Conservation (phyloP, 2,329 filamentous ascomycete species). For the Aplosporella prunicola region DNA sequence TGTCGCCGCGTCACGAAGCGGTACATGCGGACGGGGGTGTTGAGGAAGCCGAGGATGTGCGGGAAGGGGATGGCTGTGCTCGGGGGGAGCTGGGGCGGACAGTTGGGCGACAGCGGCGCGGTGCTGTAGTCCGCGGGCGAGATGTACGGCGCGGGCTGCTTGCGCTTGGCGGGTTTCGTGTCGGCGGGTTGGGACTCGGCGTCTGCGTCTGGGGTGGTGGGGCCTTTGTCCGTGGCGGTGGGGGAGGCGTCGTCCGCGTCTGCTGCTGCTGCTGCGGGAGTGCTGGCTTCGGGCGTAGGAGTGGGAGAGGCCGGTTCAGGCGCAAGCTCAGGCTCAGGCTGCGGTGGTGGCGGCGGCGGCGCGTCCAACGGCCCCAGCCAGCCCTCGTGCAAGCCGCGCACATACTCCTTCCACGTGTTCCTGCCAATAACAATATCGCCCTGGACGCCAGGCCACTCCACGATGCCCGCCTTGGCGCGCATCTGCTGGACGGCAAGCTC, state of each 20-base stretch:
- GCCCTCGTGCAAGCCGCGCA: conserved; percentile 86
- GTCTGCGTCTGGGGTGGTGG: too few species aligned
- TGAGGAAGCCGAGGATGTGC: conserved; percentile 84
- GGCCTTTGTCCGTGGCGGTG: too few species aligned
- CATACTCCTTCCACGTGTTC: conserved; percentile 95
- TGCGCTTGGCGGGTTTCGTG: conserved; percentile 39
- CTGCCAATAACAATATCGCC: conserved; percentile 86
- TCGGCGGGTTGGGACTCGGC: conserved; percentile 28
- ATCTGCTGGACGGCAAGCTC: conserved; percentile 54
- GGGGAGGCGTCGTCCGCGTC: conserved; percentile 29
- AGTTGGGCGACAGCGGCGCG: conserved; percentile 52
- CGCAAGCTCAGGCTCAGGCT: conserved; percentile 16
- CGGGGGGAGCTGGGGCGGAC: conserved; percentile 65
- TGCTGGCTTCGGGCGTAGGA: conserved; percentile 8
- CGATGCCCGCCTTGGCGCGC: conserved; percentile 57
- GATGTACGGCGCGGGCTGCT: conserved; percentile 58
- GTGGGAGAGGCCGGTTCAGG: conserved; percentile 8
- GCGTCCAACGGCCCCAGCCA: conserved; percentile 80
- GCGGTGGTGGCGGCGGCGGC: conserved; percentile 33
- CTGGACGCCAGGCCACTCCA: conserved; percentile 60
- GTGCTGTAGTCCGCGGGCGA: conserved; percentile 60
- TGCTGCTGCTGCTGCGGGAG: too few species aligned
- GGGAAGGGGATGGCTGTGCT: conserved; percentile 67
- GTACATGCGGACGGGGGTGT: conserved; percentile 76
- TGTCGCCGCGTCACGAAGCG: conserved; percentile 78